Evolutionary conservation across 2,329 filamentous ascomycete species (phyloP), one percentile per base, ranked within the genome.

Genomic region (Xenosphaeropsis pyriputrescens): DNA sequence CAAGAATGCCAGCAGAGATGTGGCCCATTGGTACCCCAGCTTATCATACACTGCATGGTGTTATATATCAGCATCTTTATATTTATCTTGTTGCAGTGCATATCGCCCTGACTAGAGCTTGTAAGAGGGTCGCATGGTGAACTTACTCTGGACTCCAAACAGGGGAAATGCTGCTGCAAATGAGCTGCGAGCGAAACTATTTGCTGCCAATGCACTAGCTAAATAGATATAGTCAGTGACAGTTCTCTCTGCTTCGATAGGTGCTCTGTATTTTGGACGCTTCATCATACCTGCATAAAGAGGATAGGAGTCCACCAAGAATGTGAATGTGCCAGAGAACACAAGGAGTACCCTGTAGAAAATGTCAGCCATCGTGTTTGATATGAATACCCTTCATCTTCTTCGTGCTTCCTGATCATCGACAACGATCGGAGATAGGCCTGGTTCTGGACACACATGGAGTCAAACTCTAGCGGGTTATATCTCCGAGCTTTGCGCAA

Each of bases 251-350:
- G 31, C 31, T 32, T 26, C n/a, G 22, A 11, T 26, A 26, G 12
- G 18, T 26, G 8, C 8, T 6, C 12, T 26, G 22, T 6, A 26
- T 26, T 6, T 26, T 9, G 22, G 12, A 26, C 12, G 22, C 22
- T 26, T 9, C 12, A 26, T 26, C 22, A 26, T 26, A 26, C 22
- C 22, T 18, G 81, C 80, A 54, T 83, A 85, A 18, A 74, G 58
- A 38, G 80, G 79, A 57, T 88, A 88, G 16, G 80, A 79, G 55
- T 85, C 82, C 47, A 84, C 79, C 58, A 56, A 45, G 60, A 93
- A 94, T 11, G 85, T 93, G 57, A 93, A 94, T 46, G 93, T 75
- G 37, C 85, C 85, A 40, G 75, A 79, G 58, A 85, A 95, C 19
- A 81, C 75, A 41, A 93, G 70, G 42, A 93, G 70, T 26, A 26